Base-by-base conservation (phyloP, 1,284 basidiomycete genomes). In the Ganoderma leucocontextum region DNA sequence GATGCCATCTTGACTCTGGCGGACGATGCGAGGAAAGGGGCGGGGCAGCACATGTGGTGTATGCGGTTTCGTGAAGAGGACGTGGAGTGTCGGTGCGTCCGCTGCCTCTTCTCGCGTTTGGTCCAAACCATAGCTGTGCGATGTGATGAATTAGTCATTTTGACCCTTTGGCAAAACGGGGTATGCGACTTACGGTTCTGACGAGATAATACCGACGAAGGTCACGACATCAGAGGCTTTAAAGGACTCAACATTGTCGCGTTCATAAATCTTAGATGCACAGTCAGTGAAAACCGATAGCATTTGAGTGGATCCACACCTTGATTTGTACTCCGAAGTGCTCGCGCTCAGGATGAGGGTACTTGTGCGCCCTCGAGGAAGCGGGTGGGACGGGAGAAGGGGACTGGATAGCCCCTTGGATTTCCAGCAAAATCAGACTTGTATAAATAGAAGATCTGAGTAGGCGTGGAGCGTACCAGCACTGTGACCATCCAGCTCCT, bases 301-400 rank as follows among this genome's bases (percentile, higher is more conserved):
- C 12, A 9, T 36, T 38, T 17, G n/a, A 38, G 10, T n/a, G 15
- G 4, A 25, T 38, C 15, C 17, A 15, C 35, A 91, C 91, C 83
- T 93, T 94, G 72, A 92, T 79, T 77, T 91, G 90, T 2, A 87
- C 83, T 10, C 91, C 92, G 13, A 92, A 74, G 75, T 93, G 90
- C 12, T 82, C 70, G 15, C 76, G 75, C n/a, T 79, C 79, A 9
- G 85, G 81, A 19, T 87, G 71, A 15, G 92, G 91, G 73, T 84
- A 92, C 74, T 94, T 94, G 77, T 93, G 86, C 3, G 52, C 13
- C 9, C 52, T 41, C 15, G 38, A 53, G 5, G 39, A 44, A 29
- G 22, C 17, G 59, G 44, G 15, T 17, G 38, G 47, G 49, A 25
- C 2, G 58, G 49, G n/a, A 25, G 38, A 39, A 39, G n/a, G 22